phyloP scores from a whole-genome alignment of 805 yeast genomes.

The Candida oleophila region DNA sequence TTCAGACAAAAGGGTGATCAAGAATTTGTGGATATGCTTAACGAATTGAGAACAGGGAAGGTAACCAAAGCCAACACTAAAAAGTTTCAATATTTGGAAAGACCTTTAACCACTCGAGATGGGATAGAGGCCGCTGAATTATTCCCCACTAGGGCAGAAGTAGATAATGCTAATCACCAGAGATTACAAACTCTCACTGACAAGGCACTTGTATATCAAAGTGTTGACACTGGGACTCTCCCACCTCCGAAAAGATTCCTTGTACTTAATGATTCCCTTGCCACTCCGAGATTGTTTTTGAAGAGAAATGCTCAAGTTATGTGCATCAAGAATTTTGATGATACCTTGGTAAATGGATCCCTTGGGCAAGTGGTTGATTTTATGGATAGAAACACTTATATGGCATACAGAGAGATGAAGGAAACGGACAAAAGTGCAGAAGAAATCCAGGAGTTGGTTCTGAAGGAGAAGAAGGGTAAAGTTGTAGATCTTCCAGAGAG shows the following conservation, averaged over 20 bases:
- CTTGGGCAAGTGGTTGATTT: conserved; percentile 68
- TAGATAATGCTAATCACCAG: conserved; percentile 59
- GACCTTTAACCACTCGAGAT: conserved; percentile 50
- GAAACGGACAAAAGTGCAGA: conserved; percentile 18
- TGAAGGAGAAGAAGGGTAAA: conserved; percentile 14
- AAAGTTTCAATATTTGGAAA: conserved; percentile 51
- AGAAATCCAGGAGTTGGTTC: conserved; percentile 12
- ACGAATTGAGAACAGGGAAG: conserved; percentile 67
- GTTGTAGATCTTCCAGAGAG: conserved; percentile 16
- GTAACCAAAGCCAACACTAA: conserved; percentile 47
- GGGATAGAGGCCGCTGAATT: conserved; percentile 84
- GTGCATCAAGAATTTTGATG: conserved; percentile 77
- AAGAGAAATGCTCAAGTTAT: conserved; percentile 79
- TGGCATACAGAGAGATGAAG: conserved; percentile 19
- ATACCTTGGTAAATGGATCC: conserved; percentile 72
- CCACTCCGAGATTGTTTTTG: conserved; percentile 55
- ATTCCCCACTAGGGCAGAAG: conserved; percentile 78
- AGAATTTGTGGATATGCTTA: conserved; percentile 68
- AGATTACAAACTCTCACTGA: conserved; percentile 51
- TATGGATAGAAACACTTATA: conserved; percentile 40
- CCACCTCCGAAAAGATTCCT: conserved; percentile 44
- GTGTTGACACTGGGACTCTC: conserved; percentile 55
- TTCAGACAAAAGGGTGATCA: conserved; percentile 78
- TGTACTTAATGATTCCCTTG: conserved; percentile 56
- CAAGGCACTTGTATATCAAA: conserved; percentile 38